Percentiles rank a stretch among this genome's conserved stretches.
Evolutionary conservation across 2,329 filamentous ascomycete genomes (phyloP).

Genomic region (Xylaria arbuscula): DNA sequence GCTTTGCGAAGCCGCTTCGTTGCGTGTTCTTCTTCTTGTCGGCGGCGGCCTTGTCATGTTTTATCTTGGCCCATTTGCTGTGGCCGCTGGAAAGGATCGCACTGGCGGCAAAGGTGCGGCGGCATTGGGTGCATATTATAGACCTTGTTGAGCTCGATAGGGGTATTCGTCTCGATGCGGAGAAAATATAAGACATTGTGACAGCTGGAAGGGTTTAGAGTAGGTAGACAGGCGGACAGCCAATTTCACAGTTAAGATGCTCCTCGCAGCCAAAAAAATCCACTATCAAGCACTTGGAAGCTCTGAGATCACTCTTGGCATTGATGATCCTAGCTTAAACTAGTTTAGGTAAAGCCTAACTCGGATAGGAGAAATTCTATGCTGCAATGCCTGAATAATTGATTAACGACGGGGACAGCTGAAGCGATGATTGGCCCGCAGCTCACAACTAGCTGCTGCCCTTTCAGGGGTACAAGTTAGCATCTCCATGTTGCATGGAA

Average conservation of each 20-base stretch:
- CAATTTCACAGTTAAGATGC: not conserved
- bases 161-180: slow-evolving; percentile 29
- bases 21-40: slow-evolving; percentile 82
- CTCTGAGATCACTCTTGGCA: slow-evolving; percentile 23
- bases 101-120: slow-evolving; percentile 61
- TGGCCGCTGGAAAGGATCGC: slow-evolving; percentile 72
- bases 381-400: not conserved
- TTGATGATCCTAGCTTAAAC: slow-evolving; percentile 12
- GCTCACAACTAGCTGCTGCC: slow-evolving; percentile 19
- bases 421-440: slow-evolving; percentile 24
- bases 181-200: slow-evolving; percentile 41
- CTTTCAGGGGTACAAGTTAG: slow-evolving; percentile 30
- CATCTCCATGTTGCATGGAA: slow-evolving; percentile 25
- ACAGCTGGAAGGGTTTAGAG: not conserved
- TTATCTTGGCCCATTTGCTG: slow-evolving; percentile 96
- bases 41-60: slow-evolving; percentile 89
- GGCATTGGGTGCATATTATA: slow-evolving; percentile 59
- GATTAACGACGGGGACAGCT: not conserved
- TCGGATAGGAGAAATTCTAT: slow-evolving; percentile 5
- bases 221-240: not conserved
- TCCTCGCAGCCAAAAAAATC: not conserved
- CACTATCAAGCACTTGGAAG: not conserved
- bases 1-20: slow-evolving; percentile 74
- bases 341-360: slow-evolving; percentile 7
- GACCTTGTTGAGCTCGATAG: slow-evolving; percentile 30